These are phyloP conservation scores for Penicillium glabrum DNA, from an alignment of 2,329 filamentous ascomycete species.

Conservation along the genomic window DNA sequence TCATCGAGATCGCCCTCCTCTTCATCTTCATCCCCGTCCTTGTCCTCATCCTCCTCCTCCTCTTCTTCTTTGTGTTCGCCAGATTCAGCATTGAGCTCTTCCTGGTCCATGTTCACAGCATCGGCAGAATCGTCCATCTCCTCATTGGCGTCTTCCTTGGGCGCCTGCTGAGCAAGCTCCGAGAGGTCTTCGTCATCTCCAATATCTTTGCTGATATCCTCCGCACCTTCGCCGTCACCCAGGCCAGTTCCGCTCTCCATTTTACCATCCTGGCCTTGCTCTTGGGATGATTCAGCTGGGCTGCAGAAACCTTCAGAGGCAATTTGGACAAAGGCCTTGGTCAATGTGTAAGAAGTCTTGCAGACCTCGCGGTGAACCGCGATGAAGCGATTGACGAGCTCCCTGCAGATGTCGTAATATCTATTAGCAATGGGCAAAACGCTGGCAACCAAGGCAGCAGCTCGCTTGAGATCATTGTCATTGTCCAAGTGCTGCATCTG, in stretches of 20 bases:
- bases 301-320: conserved; percentile 87
- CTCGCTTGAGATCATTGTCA: conserved; percentile 44
- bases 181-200: conserved; percentile 89
- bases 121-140: conserved; percentile 48
- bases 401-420: conserved; percentile 64
- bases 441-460: conserved; percentile 59
- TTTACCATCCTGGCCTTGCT: conserved; percentile 70
- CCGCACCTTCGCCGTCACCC: conserved; percentile 89
- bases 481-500: conserved; percentile 49
- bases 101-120: conserved; percentile 64
- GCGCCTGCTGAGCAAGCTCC: conserved; percentile 83
- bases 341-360: conserved; percentile 72
- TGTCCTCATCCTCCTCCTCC: conserved; percentile 48
- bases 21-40: conserved; percentile 62
- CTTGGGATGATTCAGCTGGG: conserved; percentile 76
- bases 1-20: conserved; percentile 77
- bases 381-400: conserved; percentile 59
- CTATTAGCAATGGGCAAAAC: conserved; percentile 72
- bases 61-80: conserved; percentile 54
- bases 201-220: conserved; percentile 98
- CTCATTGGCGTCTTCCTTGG: conserved; percentile 56
- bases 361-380: conserved; percentile 69
- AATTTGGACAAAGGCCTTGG: conserved; percentile 75
- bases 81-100: conserved; percentile 85
- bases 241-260: conserved; percentile 90